Conservation (phyloP, 352 stramenopile species). For the Phytophthora agathidicida region DNA sequence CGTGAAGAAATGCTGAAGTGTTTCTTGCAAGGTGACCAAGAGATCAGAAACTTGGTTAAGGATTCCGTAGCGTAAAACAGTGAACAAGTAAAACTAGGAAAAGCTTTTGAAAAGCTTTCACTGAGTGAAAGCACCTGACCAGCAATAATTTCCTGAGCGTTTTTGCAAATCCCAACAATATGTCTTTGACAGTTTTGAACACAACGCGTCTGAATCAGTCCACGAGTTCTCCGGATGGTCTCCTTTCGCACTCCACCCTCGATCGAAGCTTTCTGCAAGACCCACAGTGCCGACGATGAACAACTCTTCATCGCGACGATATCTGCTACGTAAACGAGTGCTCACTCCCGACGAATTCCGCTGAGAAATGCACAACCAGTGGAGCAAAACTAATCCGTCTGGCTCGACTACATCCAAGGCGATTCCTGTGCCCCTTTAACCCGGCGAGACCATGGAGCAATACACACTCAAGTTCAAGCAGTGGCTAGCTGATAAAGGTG, state of each 20-base stretch:
- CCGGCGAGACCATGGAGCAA: neutral
- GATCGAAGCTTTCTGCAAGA: neutral
- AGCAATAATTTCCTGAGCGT: no score
- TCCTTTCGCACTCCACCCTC: neutral
- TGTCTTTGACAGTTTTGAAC: no score
- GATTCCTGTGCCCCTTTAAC: conserved; percentile 1
- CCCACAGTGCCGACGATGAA: neutral
- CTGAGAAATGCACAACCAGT: conserved; percentile 1
- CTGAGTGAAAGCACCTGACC: no score
- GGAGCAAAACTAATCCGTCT: no score
- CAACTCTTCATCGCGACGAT: neutral
- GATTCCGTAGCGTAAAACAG: neutral
- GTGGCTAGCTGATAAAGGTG: neutral
- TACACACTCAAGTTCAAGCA: neutral
- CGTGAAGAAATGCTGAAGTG: conserved; percentile 2
- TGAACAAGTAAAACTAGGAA: neutral
- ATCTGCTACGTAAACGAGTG: conserved; percentile 1
- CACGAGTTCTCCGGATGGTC: no score
- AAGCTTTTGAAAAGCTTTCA: neutral
- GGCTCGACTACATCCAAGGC: neutral
- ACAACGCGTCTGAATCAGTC: no score
- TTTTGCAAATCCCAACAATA: no score
- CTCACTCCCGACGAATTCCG: neutral
- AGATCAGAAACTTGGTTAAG: conserved; percentile 13
- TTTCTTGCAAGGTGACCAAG: conserved; percentile 10